Evolutionary conservation across 2,329 filamentous ascomycete species (phyloP), one percentile per base, ranked within the genome.

Genomic region (Cyclaneusma minus): DNA sequence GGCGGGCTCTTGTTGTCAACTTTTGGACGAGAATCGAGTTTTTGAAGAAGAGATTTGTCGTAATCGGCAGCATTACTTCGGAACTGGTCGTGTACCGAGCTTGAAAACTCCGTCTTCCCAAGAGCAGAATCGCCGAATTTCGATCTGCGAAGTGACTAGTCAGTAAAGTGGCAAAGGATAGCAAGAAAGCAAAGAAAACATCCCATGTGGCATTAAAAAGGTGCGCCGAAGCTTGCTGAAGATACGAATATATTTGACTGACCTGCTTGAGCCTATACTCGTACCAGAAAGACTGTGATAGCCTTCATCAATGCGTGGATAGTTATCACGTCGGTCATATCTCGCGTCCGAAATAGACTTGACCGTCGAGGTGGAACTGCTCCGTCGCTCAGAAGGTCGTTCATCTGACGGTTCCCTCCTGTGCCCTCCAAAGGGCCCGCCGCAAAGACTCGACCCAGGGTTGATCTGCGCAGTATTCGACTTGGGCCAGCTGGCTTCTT

Each of bases 361-460:
- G 25, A 62, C 45, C 25, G 48, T 52, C 24, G 45, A 35, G 13
- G 44, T 49, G 24, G 52, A 52, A 33, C 50, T 50, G 30, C 47
- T 47, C 27, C 54, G 51, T 9, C 43, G 44, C 12, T 29, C 25
- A 27, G 35, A 23, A 36, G 38, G 10, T 45, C 39, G 11, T 42
- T 37, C 30, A 32, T 30, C 14, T 30, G 24, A 12, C 27, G 26
- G 20, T 34, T 40, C 25, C 30, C 42, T 28, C 33, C 35, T 14
- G n/a, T n/a, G n/a, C n/a, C 50, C 51, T 24, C 40, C 41, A 39
- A 55, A 54, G 34, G 51, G 52, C 25, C 59, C 59, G 37, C 55
- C 59, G 37, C 55, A 52, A 26, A 64, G 44, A 41, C 60, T 65
- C 22, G 60, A 64, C n/a, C 51, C 48, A 3, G 57, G 51, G 23